Evolutionary conservation across 163 green algal genomes (phyloP), one percentile per base, ranked within the genome.

Genomic region (Chlamydomonas reinhardtii): DNA sequence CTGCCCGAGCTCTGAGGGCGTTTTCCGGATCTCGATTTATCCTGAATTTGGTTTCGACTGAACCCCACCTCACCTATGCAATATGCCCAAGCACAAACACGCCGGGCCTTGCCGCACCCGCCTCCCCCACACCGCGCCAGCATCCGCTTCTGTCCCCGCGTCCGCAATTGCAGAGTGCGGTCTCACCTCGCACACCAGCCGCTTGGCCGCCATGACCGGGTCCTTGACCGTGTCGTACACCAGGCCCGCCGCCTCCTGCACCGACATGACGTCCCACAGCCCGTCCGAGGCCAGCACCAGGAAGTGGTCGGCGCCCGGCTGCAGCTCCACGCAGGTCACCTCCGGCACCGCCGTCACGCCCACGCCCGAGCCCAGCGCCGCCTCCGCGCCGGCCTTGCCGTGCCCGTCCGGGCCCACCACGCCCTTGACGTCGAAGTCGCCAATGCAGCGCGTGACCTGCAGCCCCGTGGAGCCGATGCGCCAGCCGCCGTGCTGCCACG

Each of bases 221-320:
- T 99, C 91, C 93, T 99, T 99, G 2, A 99, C 97, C 1, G 97
- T 99, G 92, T 99, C 97, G n/a, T 94, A 85, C 43, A 99, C 94
- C 52, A 99, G 83, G 0, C 82, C 88, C 8, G 90, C 75, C 14
- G 88, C 92, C 77, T 90, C 85, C 27, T 83, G 69, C 2, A 39
- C 68, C 52, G 68, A 61, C 65, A 99, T 24, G 22, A 93, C 89
- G 82, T 99, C 97, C 96, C 96, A 99, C 43, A 99, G 81, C 0
- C 97, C 97, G 83, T 99, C 97, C 48, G 90, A 96, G 39, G 93
- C 97, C 24, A 98, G 72, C 24, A 99, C 74, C 19, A 98, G 48
- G 81, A 98, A 97, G 48, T 94, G 85, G 85, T 99, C 97, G 0
- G 82, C 80, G 27, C 65, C 52, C 3, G 48, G 69, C 35, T 43